phyloP scores from a whole-genome alignment of 805 yeast genomes.

The Maudiozyma barnettii region DNA sequence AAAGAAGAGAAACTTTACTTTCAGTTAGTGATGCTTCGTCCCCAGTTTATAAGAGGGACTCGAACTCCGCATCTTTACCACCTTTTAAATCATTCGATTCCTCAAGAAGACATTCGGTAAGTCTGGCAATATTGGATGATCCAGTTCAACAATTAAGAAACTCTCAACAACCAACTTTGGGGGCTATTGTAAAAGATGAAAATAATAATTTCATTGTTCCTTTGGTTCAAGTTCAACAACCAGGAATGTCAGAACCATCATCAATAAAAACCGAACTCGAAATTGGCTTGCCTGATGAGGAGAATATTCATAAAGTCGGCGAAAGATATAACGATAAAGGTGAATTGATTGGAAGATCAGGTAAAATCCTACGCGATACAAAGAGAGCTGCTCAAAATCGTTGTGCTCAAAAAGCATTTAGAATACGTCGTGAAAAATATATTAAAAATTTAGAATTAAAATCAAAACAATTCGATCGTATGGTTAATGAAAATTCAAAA shows the following conservation, averaged over 20 bases:
- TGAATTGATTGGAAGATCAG: slow-evolving; percentile 20
- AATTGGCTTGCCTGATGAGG: neutral
- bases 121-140: neutral
- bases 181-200: neutral
- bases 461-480: slow-evolving; percentile 51
- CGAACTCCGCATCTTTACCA: neutral
- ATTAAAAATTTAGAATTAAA: slow-evolving; percentile 70
- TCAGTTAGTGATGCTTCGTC: neutral
- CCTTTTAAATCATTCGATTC: neutral
- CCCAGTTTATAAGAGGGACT: neutral
- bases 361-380: slow-evolving; percentile 34
- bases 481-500: slow-evolving; percentile 56
- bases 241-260: neutral
- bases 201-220: neutral
- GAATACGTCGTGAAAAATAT: slow-evolving; percentile 73
- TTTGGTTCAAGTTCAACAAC: neutral
- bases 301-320: slow-evolving; percentile 6
- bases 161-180: neutral
- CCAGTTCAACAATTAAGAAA: neutral
- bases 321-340: slow-evolving; percentile 16
- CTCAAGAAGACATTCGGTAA: slow-evolving; percentile 3
- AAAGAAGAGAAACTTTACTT: neutral
- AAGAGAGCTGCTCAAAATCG: slow-evolving; percentile 90
- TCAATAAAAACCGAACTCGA: no score
- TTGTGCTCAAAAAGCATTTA: slow-evolving; percentile 84